Base-by-base conservation (phyloP, 2,329 filamentous ascomycete genomes). In the Chalaropsis ovoidea region DNA sequence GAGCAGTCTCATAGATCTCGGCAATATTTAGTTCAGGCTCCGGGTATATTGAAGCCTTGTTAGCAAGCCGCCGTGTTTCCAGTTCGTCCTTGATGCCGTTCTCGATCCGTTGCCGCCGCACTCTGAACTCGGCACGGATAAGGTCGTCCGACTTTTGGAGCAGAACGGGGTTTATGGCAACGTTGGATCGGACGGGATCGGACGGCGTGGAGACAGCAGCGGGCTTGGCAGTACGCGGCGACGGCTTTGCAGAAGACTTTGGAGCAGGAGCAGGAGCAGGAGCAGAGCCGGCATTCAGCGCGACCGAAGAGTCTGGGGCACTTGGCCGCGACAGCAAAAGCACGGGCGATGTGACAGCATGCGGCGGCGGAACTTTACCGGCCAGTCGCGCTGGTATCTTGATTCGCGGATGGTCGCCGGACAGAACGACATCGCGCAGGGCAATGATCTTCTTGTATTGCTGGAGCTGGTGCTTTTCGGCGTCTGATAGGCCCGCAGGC, bases 141-240 rank as follows among this genome's bases (percentile, higher is more conserved):
- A 95, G 79, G 73, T 89, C 85, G 73, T 90, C 88, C 70, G 91
- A 92, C 76, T 96, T 96, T 72, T 89, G 87, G 74, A 95, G 81
- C 70, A 95, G 81, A 68, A 95, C 85, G 62, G 90, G 89, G 74
- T 95, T 85, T 76, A 94, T 88, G 74, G 87, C 86, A 68, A 85
- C 84, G 69, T 81, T 82, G 67, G 77, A 76, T 70, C 81, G 75
- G 71, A 77, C 79, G 68, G n/a, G 13, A 24, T 42, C 43, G 22
- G 22, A 61, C 35, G 64, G 52, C 52, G 13, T 17, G 27, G 52
- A 56, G 52, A 31, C 24, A 31, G 27, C 24, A 49, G 61, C 39
- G 11, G 54, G 19, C 4, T 65, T 49, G 6, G 22, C 8, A 43
- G 52, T 39, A 39, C 22, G 41, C 35, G 47, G 24, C 17, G 31